phyloP scores from a whole-genome alignment of 2,329 filamentous ascomycete species.

The Ascocoryne sarcoides region DNA sequence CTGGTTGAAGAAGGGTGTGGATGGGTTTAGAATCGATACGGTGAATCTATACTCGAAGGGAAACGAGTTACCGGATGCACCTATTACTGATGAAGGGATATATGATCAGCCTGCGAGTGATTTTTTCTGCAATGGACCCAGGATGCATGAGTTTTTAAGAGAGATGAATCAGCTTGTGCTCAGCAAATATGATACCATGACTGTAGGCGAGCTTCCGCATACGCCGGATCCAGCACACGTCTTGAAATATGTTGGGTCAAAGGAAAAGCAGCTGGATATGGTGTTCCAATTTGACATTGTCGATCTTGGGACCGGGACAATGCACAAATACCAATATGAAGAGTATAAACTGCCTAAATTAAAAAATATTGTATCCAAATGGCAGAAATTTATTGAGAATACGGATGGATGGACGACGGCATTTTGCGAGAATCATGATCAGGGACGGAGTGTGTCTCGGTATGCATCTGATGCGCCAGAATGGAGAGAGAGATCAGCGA shows the following conservation, averaged over 20 bases:
- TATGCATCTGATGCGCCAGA: slow-evolving; percentile 30
- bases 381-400: slow-evolving; percentile 42
- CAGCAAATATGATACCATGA: slow-evolving; percentile 51
- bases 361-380: slow-evolving; percentile 39
- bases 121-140: slow-evolving; percentile 47
- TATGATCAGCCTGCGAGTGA: slow-evolving; percentile 37
- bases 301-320: slow-evolving; percentile 47
- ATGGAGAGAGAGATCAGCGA: slow-evolving; percentile 29
- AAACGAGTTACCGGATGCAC: slow-evolving; percentile 47
- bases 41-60: slow-evolving; percentile 65
- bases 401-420: slow-evolving; percentile 50
- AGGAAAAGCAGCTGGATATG: slow-evolving; percentile 50
- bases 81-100: slow-evolving; percentile 36
- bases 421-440: slow-evolving; percentile 58
- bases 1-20: slow-evolving; percentile 66
- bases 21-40: slow-evolving; percentile 64
- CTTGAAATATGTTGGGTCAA: slow-evolving; percentile 41
- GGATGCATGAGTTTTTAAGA: slow-evolving; percentile 55
- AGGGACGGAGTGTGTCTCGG: slow-evolving; percentile 45
- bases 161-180: slow-evolving; percentile 54
- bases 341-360: slow-evolving; percentile 39
- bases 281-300: slow-evolving; percentile 57
- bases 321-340: slow-evolving; percentile 42
- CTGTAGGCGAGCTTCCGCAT: slow-evolving; percentile 58
- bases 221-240: slow-evolving; percentile 49